Base-by-base conservation (phyloP, 805 yeast genomes). In the Hanseniaspora osmophila region DNA sequence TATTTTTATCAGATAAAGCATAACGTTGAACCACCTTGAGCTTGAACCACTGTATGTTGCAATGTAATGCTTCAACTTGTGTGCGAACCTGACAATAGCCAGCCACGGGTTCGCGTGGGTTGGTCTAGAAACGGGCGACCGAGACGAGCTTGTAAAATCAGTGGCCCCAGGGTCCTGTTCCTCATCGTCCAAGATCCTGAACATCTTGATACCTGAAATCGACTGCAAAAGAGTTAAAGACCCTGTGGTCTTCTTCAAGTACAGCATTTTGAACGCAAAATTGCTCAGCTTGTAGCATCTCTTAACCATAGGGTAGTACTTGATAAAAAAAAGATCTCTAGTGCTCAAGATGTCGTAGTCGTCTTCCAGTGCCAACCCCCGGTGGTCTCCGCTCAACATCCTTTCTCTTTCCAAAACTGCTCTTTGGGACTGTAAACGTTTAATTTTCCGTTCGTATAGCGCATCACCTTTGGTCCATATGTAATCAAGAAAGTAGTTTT, bases 1-100 rank as follows among this genome's bases (percentile, higher is more conserved):
- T 53, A 88, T 84, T 62, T 86, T 85, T 49, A 88, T 68, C 19
- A 79, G 56, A 57, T 90, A 87, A 44, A 88, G 80, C 2, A 94
- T 84, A 0, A 81, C 70, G 0, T 96, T 96, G 62, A 90, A 76
- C 40, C 78, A 59, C 2, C 83, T 53, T 18, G 38, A 32, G 35
- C 15, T 11, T 6, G 13, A 22, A 7, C 27, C 27, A 22, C 6
- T 7, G 7, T 22, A 22, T 22, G 27, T 7, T 5, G 27, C 27
- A 22, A 22, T 4, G 27, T 22, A 7, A 22, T 22, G 7, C 27
- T 22, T 22, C 7, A 22, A 22, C 27, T 7, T 22, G 4, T 22
- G 27, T 5, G 27, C 27, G 7, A 22, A 7, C 7, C 27, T 22
- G 27, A 22, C 27, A 5, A 22, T 22, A 7, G 27, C 27, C 7